A percentile compares a stretch with the other conserved stretches of the same genome.
Conservation (phyloP, 2,329 filamentous ascomycete species). For the Hypoxylon rubiginosum region DNA sequence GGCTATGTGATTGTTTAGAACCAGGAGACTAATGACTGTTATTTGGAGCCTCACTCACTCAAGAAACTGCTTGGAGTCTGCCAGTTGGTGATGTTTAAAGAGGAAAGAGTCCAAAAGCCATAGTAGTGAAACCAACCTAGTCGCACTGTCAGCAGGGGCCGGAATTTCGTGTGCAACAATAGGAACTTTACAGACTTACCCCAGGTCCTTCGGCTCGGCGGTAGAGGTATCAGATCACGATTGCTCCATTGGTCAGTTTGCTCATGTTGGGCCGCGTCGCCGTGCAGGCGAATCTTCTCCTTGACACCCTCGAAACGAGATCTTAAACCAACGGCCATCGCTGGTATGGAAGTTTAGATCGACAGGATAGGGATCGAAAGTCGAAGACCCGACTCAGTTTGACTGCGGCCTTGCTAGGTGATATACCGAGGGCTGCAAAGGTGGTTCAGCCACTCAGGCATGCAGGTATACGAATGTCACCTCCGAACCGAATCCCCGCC, state of each 20-base stretch:
- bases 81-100: slow-evolving; percentile 60
- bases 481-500: slow-evolving; percentile 8
- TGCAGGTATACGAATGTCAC: slow-evolving; percentile 1
- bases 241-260: slow-evolving; percentile 65
- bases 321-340: slow-evolving; percentile 29
- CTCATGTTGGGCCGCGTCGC: slow-evolving; percentile 58
- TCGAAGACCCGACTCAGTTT: not conserved
- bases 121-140: slow-evolving; percentile 60
- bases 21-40: not conserved
- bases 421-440: slow-evolving; percentile 19
- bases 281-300: slow-evolving; percentile 54
- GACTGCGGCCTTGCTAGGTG: slow-evolving; percentile 1
- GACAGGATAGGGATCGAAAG: slow-evolving; percentile 2
- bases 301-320: slow-evolving; percentile 44
- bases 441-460: slow-evolving; percentile 12
- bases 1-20: slow-evolving; percentile 38
- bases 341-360: not conserved
- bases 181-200: slow-evolving; percentile 43
- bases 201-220: slow-evolving; percentile 62
- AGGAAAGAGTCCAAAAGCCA: slow-evolving; percentile 57
- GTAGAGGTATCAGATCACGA: slow-evolving; percentile 57
- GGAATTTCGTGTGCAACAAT: not conserved
- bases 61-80: slow-evolving; percentile 63
- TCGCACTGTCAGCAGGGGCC: slow-evolving; percentile 15
- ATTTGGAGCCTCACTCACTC: slow-evolving; percentile 41